Evolutionary conservation across 805 yeast genomes (phyloP), one percentile per base, ranked within the genome.

Genomic region (Candida schatavii): DNA sequence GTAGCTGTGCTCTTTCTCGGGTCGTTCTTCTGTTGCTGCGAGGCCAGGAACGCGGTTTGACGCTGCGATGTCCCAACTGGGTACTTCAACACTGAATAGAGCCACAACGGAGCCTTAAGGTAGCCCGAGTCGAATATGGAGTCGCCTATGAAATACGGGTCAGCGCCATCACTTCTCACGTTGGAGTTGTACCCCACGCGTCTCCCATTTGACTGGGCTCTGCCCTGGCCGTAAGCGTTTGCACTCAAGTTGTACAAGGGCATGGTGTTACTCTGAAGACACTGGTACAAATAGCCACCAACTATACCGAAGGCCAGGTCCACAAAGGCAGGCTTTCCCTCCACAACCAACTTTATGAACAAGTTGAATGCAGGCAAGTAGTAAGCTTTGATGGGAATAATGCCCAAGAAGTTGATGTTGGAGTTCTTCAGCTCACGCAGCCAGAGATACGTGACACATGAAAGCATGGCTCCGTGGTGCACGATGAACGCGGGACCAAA

Each of bases 361-460:
- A 66, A 42, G 43, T 63, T 62, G 49, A 64, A 66, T 14, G 68
- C 49, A 46, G 86, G 78, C 50, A 78, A 58, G 50, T 81, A 66
- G 51, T 82, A 70, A 40, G 85, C 79, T 59, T 76, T 65, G 52
- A 77, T 62, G 46, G 84, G 75, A 60, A 78, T 52, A 52, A 75
- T 46, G 4, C 72, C 72, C 53, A 79, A 68, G 51, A 80, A 79
- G 54, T 74, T 74, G 32, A 80, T 76, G 21, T 70, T 66, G 23
- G 74, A 67, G 55, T 77, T 72, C 55, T 79, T 73, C 55, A 71
- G 75, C 15, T 72, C 68, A 32, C 84, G 62, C 21, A 83, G 75
- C 86, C 87, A 82, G 19, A 81, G 72, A 52, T 71, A 79, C 3
- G 83, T 77, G 35, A 81, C 65, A 36, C 83, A 78, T 14, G 79